phyloP scores from a whole-genome alignment of 306 rosid species.

The Vigna unguiculata region DNA sequence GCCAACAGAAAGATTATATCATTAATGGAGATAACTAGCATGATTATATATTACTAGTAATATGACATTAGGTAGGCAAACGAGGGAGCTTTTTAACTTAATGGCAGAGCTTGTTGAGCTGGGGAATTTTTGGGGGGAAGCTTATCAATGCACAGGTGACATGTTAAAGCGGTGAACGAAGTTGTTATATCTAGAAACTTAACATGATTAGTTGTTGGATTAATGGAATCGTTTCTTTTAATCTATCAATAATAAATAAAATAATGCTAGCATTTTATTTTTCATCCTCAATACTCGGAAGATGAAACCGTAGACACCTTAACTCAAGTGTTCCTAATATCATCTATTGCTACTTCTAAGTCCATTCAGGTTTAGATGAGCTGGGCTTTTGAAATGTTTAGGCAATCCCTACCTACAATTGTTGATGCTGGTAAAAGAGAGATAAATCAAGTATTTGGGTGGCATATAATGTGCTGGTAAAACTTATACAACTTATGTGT shows the following conservation, averaged over 20 bases:
- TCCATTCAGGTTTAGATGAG: neutral
- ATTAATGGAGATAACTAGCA: neutral
- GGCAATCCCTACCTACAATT: neutral
- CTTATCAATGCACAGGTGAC: neutral
- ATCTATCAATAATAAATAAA: conserved; percentile 14
- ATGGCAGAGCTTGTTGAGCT: conserved; percentile 8
- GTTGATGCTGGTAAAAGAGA: neutral
- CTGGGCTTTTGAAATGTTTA: conserved; percentile 18
- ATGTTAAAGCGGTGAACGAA: neutral
- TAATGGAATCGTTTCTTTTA: neutral
- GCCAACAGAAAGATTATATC: neutral
- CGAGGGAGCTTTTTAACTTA: neutral
- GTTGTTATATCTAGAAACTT: neutral
- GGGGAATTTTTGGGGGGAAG: neutral
- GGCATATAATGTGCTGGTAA: conserved; percentile 2
- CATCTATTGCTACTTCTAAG: neutral
- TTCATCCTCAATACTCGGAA: neutral
- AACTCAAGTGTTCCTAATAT: neutral
- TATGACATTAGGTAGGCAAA: conserved; percentile 1
- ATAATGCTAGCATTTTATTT: conserved; percentile 3
- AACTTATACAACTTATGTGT: neutral
- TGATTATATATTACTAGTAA: conserved; percentile 4
- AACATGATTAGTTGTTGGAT: conserved; percentile 25
- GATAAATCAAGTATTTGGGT: conserved; percentile 6
- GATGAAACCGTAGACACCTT: neutral